Evolutionary conservation across 441 rosid genomes (phyloP), one percentile per base, ranked within the genome.

Genomic region (Macaranga tanarius): DNA sequence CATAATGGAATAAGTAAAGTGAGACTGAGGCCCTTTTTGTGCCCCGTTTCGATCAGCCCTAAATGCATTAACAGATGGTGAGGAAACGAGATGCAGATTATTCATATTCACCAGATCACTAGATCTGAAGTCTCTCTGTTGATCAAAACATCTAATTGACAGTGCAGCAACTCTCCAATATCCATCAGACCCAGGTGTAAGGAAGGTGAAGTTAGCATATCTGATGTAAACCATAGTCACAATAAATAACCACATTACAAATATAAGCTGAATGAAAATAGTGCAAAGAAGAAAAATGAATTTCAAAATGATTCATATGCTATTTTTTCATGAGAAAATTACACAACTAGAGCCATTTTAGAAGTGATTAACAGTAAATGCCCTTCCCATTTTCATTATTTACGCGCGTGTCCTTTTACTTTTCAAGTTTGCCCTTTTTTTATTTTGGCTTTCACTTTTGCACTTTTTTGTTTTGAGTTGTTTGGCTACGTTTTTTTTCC

Each of bases 101-200:
- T 79, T 79, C 82, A 82, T 77, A 15, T 77, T 83, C 63, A 75
- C 74, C 77, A 66, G 79, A 59, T 54, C 73, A 68, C 69, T 69
- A 72, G 75, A 75, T 73, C 57, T 54, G 17, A 75, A 73, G 69
- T 20, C 79, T 23, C 73, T 76, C 26, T 62, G 58, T 20, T 79
- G 77, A 69, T 83, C 81, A 57, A 72, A 78, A 72, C 62, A 75
- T 73, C 71, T 76, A 62, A 76, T 51, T 19, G 83, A 82, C 26
- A 77, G 73, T 42, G 83, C 69, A 77, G 80, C 69, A 73, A 79
- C 58, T 76, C 75, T 70, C 83, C 84, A 81, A 47, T 48, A 62
- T 47, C 83, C 86, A 74, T 71, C 78, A 54, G 82, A 70, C 69
- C 75, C 81, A 45, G 60, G 72, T 12, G 79, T 77, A 67, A 79